Evolutionary conservation across 768 basidiomycete genomes (phyloP).

Genomic region (Phylloporus arenicola): DNA sequence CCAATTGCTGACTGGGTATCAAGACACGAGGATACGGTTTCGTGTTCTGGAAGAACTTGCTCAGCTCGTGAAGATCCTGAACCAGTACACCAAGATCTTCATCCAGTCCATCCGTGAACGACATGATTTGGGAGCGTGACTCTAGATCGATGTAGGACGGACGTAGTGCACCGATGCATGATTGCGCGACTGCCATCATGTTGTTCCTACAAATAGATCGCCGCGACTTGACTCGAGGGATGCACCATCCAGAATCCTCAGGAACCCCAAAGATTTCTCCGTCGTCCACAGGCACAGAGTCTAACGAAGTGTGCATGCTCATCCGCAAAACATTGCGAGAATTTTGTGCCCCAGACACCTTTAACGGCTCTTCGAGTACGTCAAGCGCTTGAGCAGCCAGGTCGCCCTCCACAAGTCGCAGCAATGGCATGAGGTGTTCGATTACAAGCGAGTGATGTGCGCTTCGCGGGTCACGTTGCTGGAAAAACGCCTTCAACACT

Average conservation of each 20-base stretch:
- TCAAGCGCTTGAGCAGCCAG: constrained; percentile 82
- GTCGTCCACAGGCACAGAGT: constrained; percentile 44
- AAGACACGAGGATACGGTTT: constrained; percentile 32
- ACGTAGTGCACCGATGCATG: constrained; percentile 64
- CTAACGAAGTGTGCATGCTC: constrained; percentile 69
- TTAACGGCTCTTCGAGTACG: constrained; percentile 88
- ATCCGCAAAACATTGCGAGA: constrained; percentile 87
- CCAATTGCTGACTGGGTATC: constrained; percentile 55
- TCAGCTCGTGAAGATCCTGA: constrained; percentile 71
- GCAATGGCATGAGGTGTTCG: constrained; percentile 85
- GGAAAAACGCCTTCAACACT: constrained; percentile 83
- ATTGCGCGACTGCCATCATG: constrained; percentile 80
- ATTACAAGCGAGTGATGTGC: constrained; percentile 72
- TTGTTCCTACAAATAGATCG: constrained; percentile 67
- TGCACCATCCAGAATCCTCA: constrained; percentile 81
- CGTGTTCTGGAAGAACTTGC: constrained; percentile 60
- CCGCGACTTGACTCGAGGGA: constrained; percentile 59
- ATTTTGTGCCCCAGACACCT: constrained; percentile 67
- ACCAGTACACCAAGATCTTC: constrained; percentile 76
- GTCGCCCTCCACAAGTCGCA: constrained; percentile 84
- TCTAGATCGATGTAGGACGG: constrained; percentile 72
- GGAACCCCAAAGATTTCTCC: constrained; percentile 80
- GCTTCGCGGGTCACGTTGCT: constrained; percentile 73
- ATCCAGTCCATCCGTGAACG: constrained; percentile 37
- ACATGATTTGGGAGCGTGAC: constrained; percentile 39